A percentile compares a stretch with the other conserved stretches of the same genome.
Conservation (phyloP, 2,329 filamentous ascomycete genomes). For the Fusarium burgessii region DNA sequence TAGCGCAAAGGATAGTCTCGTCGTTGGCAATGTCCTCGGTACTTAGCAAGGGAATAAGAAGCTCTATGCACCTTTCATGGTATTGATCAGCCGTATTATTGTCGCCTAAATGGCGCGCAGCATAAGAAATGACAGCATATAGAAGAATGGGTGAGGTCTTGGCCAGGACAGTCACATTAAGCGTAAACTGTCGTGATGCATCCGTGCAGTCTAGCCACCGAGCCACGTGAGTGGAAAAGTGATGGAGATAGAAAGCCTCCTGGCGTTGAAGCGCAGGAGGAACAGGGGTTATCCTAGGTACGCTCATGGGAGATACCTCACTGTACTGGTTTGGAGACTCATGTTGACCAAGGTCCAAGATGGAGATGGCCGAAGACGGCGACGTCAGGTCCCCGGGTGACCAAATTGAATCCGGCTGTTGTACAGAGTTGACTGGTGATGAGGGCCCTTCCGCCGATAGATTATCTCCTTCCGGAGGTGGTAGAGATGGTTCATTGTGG, state of each 20-base stretch:
- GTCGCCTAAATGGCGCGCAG: conserved; percentile 9
- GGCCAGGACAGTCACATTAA: conserved; percentile 22
- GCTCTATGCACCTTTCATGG: conserved; percentile 5
- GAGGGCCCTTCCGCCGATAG: neutral
- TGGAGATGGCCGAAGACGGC: neutral
- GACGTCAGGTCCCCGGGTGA: neutral
- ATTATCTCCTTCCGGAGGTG: neutral
- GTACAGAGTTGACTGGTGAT: neutral
- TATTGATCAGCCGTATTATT: neutral
- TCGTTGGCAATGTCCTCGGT: conserved; percentile 6
- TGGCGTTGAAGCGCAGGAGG: neutral
- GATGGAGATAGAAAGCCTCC: conserved; percentile 25
- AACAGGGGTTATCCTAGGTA: neutral
- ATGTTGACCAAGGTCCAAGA: neutral
- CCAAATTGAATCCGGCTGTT: neutral
- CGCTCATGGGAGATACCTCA: neutral
- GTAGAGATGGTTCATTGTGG: neutral
- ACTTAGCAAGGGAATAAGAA: conserved; percentile 13
- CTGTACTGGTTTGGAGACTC: conserved; percentile 7
- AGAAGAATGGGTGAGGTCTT: conserved; percentile 4
- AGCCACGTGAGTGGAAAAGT: conserved; percentile 27
- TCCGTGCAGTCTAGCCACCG: conserved; percentile 38
- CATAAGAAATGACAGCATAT: conserved; percentile 6
- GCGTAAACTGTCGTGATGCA: conserved; percentile 31
- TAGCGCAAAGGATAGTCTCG: conserved; percentile 8